Conservation (phyloP, 192 early-diverging fungal genomes). For the Gorgonomyces haynaldii region DNA sequence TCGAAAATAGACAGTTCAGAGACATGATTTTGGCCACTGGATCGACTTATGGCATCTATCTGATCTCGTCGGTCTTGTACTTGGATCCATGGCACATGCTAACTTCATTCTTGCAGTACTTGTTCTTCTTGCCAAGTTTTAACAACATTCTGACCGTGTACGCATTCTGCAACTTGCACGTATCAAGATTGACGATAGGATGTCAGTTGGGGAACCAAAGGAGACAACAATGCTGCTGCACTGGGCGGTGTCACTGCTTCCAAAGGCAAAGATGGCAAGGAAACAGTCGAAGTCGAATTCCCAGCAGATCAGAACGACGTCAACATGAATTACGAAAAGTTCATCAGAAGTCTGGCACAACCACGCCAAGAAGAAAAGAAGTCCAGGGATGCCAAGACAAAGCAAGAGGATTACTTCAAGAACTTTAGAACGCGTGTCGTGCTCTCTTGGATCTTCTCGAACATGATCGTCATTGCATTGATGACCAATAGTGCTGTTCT, state of each 20-base stretch:
- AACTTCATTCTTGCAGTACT: slow-evolving; percentile 55
- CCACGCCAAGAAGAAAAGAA: slow-evolving; percentile 37
- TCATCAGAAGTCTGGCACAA: slow-evolving; percentile 49
- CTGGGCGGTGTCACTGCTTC: slow-evolving; percentile 67
- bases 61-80: slow-evolving; percentile 51
- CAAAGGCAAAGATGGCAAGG: slow-evolving; percentile 57
- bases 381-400: slow-evolving; percentile 64
- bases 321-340: slow-evolving; percentile 73
- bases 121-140: slow-evolving; percentile 72
- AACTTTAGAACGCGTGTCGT: slow-evolving; percentile 75
- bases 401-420: slow-evolving; percentile 83
- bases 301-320: slow-evolving; percentile 66
- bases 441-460: slow-evolving; percentile 78
- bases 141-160: slow-evolving; percentile 88
- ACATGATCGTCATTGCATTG: slow-evolving; percentile 57
- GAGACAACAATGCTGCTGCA: slow-evolving; percentile 62
- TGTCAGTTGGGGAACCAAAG: slow-evolving; percentile 94
- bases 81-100: slow-evolving; percentile 72
- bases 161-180: slow-evolving; percentile 68
- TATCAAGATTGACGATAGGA: slow-evolving; percentile 34
- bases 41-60: slow-evolving; percentile 58
- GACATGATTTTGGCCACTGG: slow-evolving; percentile 43
- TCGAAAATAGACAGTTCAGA: slow-evolving; percentile 28
- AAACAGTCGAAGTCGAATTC: slow-evolving; percentile 61
- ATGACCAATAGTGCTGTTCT: slow-evolving; percentile 42